These are phyloP conservation scores for Colletotrichum sp. DNA, from an alignment of 2,329 filamentous ascomycete species.

Conservation along the genomic window DNA sequence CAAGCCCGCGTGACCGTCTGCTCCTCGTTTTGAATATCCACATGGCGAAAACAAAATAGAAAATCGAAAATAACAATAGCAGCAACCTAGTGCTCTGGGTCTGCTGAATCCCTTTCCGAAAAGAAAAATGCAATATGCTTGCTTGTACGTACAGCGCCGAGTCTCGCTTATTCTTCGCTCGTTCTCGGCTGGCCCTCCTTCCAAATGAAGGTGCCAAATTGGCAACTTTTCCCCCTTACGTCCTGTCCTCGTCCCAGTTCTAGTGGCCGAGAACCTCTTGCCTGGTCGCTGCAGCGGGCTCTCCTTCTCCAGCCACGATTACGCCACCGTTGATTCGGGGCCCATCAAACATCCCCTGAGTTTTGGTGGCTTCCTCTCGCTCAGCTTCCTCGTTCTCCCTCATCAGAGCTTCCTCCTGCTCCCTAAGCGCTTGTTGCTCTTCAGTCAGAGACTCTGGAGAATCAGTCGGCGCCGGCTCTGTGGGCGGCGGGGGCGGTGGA, in stretches of 20 bases:
- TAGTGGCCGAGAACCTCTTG: constrained; percentile 25
- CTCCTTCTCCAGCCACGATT: not conserved
- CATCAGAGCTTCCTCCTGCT: constrained; percentile 56
- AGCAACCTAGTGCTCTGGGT: not conserved
- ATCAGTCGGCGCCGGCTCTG: constrained; percentile 34
- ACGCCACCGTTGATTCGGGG: constrained; percentile 1
- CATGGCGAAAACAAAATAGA: not conserved
- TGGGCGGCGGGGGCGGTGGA: constrained; percentile 49
- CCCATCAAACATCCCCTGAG: not conserved
- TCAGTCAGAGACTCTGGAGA: constrained; percentile 39
- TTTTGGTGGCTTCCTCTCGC: constrained; percentile 33
- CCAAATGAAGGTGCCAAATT: not conserved
- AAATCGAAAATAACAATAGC: not conserved
- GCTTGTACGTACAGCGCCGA: constrained; percentile 18
- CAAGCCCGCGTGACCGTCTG: not conserved
- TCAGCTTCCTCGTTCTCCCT: constrained; percentile 62
- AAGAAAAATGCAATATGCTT: constrained; percentile 15
- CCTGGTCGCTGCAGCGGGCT: not conserved
- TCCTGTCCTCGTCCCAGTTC: not conserved
- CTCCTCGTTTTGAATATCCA: constrained; percentile 2
- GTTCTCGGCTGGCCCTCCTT: not conserved
- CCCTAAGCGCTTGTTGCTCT: constrained; percentile 49
- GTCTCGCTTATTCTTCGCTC: constrained; percentile 3
- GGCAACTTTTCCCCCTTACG: not conserved
- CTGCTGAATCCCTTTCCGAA: constrained; percentile 14